Conservation (phyloP, 78 protist genomes). For the Dictyostelium citrinum region DNA sequence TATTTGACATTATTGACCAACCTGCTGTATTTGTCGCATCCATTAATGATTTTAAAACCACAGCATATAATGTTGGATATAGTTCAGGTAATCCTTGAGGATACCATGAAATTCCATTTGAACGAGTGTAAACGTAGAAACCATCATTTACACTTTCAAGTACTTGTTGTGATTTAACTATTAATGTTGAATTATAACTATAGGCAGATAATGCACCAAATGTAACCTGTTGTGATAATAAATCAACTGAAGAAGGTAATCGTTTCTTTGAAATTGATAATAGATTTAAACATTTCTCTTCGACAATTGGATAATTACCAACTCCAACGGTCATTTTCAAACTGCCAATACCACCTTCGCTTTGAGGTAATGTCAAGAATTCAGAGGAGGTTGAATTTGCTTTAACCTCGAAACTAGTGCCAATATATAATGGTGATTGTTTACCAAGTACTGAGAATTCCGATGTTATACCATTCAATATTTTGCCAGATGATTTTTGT, state of each 20-base stretch:
- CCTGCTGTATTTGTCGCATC: constrained; percentile 3
- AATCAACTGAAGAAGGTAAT: constrained; percentile 30
- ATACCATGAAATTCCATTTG: background rate
- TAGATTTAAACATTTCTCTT: background rate
- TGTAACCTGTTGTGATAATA: constrained; percentile 63
- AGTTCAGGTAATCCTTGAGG: background rate
- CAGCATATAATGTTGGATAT: constrained; percentile 48
- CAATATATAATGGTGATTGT: constrained; percentile 44
- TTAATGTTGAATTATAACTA: constrained; percentile 25
- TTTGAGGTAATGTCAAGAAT: background rate
- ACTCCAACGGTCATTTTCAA: constrained; percentile 34
- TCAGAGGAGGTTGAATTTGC: background rate
- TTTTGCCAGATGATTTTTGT: background rate
- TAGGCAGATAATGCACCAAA: constrained; percentile 44
- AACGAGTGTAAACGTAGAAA: background rate
- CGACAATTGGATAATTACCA: constrained; percentile 52
- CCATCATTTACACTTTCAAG: background rate
- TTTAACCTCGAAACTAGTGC: constrained; percentile 12
- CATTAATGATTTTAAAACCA: constrained; percentile 15
- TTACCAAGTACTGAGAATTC: constrained; percentile 5
- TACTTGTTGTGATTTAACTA: constrained; percentile 21
- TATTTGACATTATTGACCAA: constrained; percentile 7
- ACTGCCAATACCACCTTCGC: constrained; percentile 33
- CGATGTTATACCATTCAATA: background rate
- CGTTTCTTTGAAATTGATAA: background rate